These are phyloP conservation scores for Phaeolepiota aurea DNA, from an alignment of 768 basidiomycete species.

Conservation along the genomic window DNA sequence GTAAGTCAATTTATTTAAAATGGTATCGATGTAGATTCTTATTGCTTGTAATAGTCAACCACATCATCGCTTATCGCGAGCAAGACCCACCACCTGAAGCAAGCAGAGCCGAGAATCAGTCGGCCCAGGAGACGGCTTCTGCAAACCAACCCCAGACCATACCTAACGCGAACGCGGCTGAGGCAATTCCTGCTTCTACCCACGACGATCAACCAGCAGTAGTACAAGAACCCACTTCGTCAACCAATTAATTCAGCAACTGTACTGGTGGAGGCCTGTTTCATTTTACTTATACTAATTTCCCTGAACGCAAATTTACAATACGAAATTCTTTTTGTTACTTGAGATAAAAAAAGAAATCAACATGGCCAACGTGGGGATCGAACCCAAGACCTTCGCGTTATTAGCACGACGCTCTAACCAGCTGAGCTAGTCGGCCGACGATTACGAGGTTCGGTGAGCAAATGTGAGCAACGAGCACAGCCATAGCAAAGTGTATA, in stretches of 20 bases:
- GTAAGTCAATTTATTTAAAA: constrained; percentile 30
- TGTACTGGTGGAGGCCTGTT: not conserved
- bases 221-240: too few species aligned
- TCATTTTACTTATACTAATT: not conserved
- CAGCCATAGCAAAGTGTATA: not conserved
- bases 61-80: too few species aligned
- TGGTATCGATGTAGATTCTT: too few species aligned
- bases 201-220: too few species aligned
- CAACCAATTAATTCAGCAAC: too few species aligned
- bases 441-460: constrained; percentile 15
- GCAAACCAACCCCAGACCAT: too few species aligned
- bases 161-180: too few species aligned
- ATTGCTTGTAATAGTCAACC: too few species aligned
- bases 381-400: constrained; percentile 67
- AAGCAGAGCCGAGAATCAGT: too few species aligned
- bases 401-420: constrained; percentile 83
- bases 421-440: constrained; percentile 79
- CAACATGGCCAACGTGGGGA: constrained; percentile 24
- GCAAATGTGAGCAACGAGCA: not conserved
- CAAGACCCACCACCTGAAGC: not conserved
- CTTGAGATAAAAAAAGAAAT: not conserved
- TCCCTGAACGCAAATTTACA: not conserved
- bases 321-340: too few species aligned
- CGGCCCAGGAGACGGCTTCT: too few species aligned
- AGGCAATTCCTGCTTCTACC: too few species aligned